A percentile compares a stretch with the other conserved stretches of the same genome.
Conservation (phyloP, 441 rosid genomes). For the Populus hybrid region DNA sequence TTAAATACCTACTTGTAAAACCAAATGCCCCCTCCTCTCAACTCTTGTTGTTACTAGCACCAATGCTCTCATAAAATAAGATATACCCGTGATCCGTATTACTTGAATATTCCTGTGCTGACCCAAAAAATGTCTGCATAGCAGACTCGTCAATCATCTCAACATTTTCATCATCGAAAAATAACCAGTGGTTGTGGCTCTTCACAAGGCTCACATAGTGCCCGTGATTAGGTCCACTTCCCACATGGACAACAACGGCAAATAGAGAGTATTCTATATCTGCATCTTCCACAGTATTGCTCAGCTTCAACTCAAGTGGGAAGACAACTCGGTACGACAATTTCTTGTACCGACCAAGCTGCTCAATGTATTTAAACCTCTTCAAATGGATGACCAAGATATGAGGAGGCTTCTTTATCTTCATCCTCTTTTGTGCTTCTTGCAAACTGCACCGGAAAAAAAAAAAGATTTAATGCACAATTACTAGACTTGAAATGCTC, state of each 20-base stretch:
- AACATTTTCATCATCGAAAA: constrained; percentile 88
- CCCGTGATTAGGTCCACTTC: constrained; percentile 94
- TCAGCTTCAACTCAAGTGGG: constrained; percentile 84
- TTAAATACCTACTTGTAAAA: constrained; percentile 39
- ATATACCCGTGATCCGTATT: constrained; percentile 91
- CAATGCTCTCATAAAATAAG: constrained; percentile 81
- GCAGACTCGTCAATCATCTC: constrained; percentile 93
- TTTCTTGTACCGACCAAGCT: constrained; percentile 88
- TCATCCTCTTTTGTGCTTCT: constrained; percentile 96
- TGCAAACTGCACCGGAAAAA: constrained; percentile 62
- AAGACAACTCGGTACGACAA: constrained; percentile 80
- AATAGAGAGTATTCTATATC: constrained; percentile 85
- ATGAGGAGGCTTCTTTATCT: constrained; percentile 91
- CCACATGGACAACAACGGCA: constrained; percentile 94
- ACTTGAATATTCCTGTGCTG: constrained; percentile 84
- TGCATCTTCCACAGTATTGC: constrained; percentile 82
- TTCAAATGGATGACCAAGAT: constrained; percentile 82
- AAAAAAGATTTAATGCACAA: no score
- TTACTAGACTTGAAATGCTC: background rate
- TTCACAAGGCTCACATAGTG: constrained; percentile 94
- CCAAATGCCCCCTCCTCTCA: constrained; percentile 31
- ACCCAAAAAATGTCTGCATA: constrained; percentile 88
- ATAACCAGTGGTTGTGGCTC: constrained; percentile 85
- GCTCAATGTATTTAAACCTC: constrained; percentile 88
- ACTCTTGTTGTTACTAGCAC: constrained; percentile 49